A percentile compares a stretch with the other conserved stretches of the same genome.
Conservation (phyloP, 2,329 filamentous ascomycete genomes). For the Beauveria rudraprayagi region DNA sequence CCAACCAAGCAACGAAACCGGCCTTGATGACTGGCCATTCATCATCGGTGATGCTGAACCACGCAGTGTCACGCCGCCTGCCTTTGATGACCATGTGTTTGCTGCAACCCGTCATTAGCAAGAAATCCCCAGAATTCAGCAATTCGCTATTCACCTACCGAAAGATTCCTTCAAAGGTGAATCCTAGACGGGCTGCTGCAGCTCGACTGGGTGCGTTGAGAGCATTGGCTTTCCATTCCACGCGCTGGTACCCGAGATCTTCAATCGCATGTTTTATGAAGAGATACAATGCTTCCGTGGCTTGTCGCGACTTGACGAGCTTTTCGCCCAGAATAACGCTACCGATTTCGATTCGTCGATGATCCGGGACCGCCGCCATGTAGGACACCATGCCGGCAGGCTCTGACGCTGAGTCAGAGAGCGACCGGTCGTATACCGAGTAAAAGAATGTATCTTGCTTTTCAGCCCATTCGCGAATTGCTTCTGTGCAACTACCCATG, state of each 20-base stretch:
- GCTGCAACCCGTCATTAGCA: conserved; percentile 13
- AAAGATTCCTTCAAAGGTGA: conserved; percentile 51
- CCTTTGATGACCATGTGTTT: conserved; percentile 55
- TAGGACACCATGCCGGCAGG: conserved; percentile 35
- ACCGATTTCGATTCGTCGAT: conserved; percentile 51
- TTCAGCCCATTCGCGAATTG: conserved; percentile 16
- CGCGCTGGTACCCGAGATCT: conserved; percentile 43
- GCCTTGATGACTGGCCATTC: conserved; percentile 46
- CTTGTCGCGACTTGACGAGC: conserved; percentile 44
- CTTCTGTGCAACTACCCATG: conserved; percentile 15
- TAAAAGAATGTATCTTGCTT: conserved; percentile 34
- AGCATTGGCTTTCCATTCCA: conserved; percentile 58
- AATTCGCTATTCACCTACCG: conserved; percentile 24
- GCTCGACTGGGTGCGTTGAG: conserved; percentile 45
- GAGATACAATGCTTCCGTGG: conserved; percentile 52
- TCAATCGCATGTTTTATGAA: conserved; percentile 47
- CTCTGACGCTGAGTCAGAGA: conserved; percentile 19
- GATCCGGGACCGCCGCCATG: conserved; percentile 37
- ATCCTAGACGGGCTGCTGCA: conserved; percentile 51
- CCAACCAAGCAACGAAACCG: conserved; percentile 47
- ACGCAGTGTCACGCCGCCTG: conserved; percentile 48
- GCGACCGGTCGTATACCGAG: conserved; percentile 31
- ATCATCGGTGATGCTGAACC: conserved; percentile 49
- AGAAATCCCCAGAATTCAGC: fast-evolving
- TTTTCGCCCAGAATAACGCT: conserved; percentile 40